Percentiles rank a stretch among this genome's conserved stretches.
Conservation (phyloP, 345 rosid genomes). For the Diplotaxis tenuifolia region DNA sequence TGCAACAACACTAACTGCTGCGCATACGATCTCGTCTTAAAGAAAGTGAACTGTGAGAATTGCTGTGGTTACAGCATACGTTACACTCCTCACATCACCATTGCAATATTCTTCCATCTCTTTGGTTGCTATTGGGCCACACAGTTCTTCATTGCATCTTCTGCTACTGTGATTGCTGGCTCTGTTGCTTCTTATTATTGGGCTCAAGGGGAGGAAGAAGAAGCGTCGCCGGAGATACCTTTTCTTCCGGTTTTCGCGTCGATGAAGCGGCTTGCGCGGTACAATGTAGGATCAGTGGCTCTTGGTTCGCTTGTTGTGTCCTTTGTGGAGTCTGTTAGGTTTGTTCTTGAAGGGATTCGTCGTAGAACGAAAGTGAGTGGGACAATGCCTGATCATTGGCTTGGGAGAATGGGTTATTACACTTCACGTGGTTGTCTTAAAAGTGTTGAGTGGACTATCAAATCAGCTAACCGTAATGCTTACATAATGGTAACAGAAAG, state of each 20-base stretch:
- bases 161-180: slow-evolving; percentile 87
- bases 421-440: slow-evolving; percentile 59
- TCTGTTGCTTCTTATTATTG: slow-evolving; percentile 97
- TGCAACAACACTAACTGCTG: slow-evolving; percentile 79
- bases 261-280: slow-evolving; percentile 81
- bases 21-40: slow-evolving; percentile 74
- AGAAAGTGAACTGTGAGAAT: slow-evolving; percentile 76
- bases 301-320: slow-evolving; percentile 87
- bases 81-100: slow-evolving; percentile 89
- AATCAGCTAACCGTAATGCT: slow-evolving; percentile 89
- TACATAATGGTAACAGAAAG: slow-evolving; percentile 75
- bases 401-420: slow-evolving; percentile 54
- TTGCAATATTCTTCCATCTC: slow-evolving; percentile 87
- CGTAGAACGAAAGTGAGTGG: slow-evolving; percentile 61
- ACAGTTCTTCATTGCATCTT: slow-evolving; percentile 77
- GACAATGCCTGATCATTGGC: slow-evolving; percentile 59
- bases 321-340: slow-evolving; percentile 87
- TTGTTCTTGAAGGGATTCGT: slow-evolving; percentile 86
- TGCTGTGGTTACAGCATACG: slow-evolving; percentile 88
- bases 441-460: slow-evolving; percentile 75
- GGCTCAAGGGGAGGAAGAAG: slow-evolving; percentile 84
- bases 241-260: slow-evolving; percentile 94
- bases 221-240: slow-evolving; percentile 88
- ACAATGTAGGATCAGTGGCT: slow-evolving; percentile 91
- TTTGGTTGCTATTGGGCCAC: slow-evolving; percentile 99